Conservation (phyloP, 352 stramenopile genomes). For the Phytophthora ramorum region DNA sequence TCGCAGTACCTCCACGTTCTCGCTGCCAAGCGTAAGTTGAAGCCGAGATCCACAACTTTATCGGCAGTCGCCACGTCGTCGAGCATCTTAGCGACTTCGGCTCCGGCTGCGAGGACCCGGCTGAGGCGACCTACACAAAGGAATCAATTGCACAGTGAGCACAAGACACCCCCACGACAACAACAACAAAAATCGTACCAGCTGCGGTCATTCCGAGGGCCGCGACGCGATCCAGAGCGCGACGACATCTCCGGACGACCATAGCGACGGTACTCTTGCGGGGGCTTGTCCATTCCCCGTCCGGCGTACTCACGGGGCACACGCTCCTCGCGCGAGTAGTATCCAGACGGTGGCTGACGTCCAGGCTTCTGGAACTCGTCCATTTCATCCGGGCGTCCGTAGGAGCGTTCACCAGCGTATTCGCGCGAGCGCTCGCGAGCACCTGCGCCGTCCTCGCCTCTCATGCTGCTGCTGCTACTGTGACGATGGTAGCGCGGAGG, state of each 20-base stretch:
- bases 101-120: slow-evolving; percentile 36
- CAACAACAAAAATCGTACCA: slow-evolving; percentile 30
- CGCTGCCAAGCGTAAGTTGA: slow-evolving; percentile 13
- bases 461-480: slow-evolving; percentile 35
- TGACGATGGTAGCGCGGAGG: slow-evolving; percentile 28
- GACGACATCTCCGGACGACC: slow-evolving; percentile 33
- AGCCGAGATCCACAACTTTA: slow-evolving; percentile 1
- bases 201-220: slow-evolving; percentile 33
- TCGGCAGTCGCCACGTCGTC: slow-evolving; percentile 1
- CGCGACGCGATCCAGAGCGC: slow-evolving; percentile 34
- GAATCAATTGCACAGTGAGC: not conserved
- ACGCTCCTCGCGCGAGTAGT: slow-evolving; percentile 30
- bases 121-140: slow-evolving; percentile 29
- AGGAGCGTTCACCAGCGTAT: slow-evolving; percentile 26
- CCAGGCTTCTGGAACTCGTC: slow-evolving; percentile 28
- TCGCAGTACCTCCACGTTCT: slow-evolving; percentile 21
- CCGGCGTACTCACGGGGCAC: slow-evolving; percentile 29
- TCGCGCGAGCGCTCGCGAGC: slow-evolving; percentile 31
- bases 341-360: slow-evolving; percentile 19
- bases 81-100: slow-evolving; percentile 32
- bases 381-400: slow-evolving; percentile 20
- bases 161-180: not conserved
- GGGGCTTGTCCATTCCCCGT: slow-evolving; percentile 26
- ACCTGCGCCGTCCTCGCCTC: slow-evolving; percentile 24
- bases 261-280: slow-evolving; percentile 37